Percentiles rank a stretch among this genome's conserved stretches.
Conservation (phyloP, 2,329 filamentous ascomycete species). For the Teratosphaeria nubilosa region DNA sequence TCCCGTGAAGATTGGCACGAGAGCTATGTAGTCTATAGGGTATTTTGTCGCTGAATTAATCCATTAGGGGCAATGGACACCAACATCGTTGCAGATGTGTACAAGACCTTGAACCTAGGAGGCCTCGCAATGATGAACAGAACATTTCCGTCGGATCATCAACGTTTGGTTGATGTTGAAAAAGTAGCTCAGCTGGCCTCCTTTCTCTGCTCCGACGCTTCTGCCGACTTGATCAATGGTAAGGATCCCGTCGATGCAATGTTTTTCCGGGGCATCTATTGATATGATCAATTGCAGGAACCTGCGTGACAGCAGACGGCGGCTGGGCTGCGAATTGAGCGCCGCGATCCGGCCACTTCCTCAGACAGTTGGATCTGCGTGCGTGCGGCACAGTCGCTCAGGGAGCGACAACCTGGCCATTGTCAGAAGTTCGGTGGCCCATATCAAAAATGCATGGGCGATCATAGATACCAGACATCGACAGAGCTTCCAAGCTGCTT, state of each 20-base stretch:
- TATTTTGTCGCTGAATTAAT: conserved; percentile 4
- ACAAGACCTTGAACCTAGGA: conserved; percentile 20
- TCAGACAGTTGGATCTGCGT: background rate
- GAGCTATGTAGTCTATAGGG: background rate
- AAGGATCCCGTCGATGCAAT: background rate
- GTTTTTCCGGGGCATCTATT: background rate
- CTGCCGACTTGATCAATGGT: conserved; percentile 24
- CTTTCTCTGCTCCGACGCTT: conserved; percentile 23
- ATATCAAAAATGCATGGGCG: background rate
- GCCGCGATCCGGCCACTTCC: too few relatives aligned
- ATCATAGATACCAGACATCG: background rate
- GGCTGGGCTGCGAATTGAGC: conserved; percentile 15
- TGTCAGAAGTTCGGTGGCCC: background rate
- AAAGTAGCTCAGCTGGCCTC: conserved; percentile 26
- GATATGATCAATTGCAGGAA: conserved; percentile 2
- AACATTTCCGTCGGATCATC: conserved; percentile 12
- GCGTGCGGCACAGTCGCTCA: background rate
- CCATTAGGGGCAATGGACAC: conserved; percentile 44
- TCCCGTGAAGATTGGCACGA: background rate
- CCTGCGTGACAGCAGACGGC: conserved; percentile 17
- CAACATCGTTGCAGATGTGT: conserved; percentile 42
- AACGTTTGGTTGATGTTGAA: conserved; percentile 10
- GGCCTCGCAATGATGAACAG: conserved; percentile 16
- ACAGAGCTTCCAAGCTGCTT: background rate
- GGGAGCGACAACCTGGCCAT: background rate